Percentiles rank a stretch among this genome's conserved stretches.
phyloP scores from a whole-genome alignment of 2,329 filamentous ascomycete species.

The Scortechinia acanthostroma region DNA sequence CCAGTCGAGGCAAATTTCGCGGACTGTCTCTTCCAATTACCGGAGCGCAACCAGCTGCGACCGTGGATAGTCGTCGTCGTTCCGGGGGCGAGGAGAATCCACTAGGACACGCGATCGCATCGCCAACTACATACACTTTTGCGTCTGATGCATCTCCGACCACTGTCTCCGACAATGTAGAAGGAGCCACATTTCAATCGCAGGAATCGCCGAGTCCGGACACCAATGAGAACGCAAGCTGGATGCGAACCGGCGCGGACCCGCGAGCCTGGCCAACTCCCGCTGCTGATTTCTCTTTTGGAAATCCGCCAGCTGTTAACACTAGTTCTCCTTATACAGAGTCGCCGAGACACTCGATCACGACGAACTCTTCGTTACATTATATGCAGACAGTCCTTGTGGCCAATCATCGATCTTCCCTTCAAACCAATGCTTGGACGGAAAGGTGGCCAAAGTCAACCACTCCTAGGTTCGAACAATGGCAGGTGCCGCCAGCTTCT shows the following conservation, averaged over 20 bases:
- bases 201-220: background rate
- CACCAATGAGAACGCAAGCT: no score
- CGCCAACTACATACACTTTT: no score
- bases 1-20: slow-evolving; percentile 56
- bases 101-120: no score
- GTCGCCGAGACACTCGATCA: background rate
- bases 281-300: background rate
- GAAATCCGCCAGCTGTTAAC: background rate
- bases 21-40: slow-evolving; percentile 46
- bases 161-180: background rate
- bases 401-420: no score
- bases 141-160: background rate
- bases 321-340: background rate
- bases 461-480: no score
- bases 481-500: background rate
- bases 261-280: background rate
- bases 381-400: no score
- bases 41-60: background rate
- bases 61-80: no score
- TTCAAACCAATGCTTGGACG: no score
- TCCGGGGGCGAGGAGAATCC: no score
- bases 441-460: no score
- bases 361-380: no score
- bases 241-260: no score
- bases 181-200: background rate